Evolutionary conservation across 495 filamentous ascomycete species (phyloP).

Genomic region (Letharia columbiana): DNA sequence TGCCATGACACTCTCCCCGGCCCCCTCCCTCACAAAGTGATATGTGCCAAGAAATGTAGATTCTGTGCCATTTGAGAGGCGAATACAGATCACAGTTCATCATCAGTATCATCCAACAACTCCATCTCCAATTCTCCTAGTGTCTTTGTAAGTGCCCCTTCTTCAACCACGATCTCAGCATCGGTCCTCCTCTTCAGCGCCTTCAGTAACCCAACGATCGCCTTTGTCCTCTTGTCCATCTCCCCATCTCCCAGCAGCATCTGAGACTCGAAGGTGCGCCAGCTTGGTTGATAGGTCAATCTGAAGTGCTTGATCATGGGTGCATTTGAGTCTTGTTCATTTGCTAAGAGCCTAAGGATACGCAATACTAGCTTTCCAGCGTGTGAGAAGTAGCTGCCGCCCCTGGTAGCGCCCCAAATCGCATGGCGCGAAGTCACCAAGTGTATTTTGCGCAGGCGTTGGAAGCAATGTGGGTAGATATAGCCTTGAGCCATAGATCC

Average conservation of each 20-base stretch:
- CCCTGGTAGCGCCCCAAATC: background rate
- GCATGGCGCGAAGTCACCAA: background rate
- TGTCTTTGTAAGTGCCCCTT: background rate
- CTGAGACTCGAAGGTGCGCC: background rate
- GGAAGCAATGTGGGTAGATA: slow-evolving; percentile 7
- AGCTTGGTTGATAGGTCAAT: background rate
- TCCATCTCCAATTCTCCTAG: background rate
- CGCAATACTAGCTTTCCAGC: background rate
- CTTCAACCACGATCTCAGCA: background rate
- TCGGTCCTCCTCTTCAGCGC: background rate
- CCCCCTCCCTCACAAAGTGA: too few species aligned
- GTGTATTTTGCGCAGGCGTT: slow-evolving; percentile 1
- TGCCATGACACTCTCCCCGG: too few species aligned
- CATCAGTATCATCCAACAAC: background rate
- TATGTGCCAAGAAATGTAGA: too few species aligned
- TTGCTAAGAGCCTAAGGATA: background rate
- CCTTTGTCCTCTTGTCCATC: background rate
- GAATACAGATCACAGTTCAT: background rate
- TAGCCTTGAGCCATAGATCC: background rate
- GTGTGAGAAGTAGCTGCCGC: slow-evolving; percentile 5
- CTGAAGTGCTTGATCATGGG: background rate
- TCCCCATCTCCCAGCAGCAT: background rate
- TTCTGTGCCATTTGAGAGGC: too few species aligned
- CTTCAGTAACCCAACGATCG: background rate
- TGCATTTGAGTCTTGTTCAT: background rate